phyloP scores from a whole-genome alignment of 2,329 filamentous ascomycete species.

The Thermomyces lanuginosus region DNA sequence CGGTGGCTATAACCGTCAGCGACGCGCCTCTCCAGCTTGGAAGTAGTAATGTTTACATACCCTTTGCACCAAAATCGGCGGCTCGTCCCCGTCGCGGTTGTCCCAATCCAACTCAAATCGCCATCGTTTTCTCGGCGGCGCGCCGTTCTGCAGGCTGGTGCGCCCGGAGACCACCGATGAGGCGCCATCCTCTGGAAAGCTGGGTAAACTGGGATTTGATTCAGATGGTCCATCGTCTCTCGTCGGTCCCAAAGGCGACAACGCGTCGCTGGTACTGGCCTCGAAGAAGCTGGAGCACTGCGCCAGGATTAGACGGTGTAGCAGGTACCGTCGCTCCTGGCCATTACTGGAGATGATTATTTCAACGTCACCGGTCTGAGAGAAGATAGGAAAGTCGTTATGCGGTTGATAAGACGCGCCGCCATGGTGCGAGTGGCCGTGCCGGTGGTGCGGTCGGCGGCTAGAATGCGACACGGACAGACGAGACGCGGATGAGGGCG shows the following conservation, averaged over 20 bases:
- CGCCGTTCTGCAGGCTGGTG: constrained; percentile 22
- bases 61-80: constrained; percentile 77
- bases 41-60: constrained; percentile 28
- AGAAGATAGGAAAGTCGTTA: constrained; percentile 88
- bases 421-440: constrained; percentile 67
- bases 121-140: constrained; percentile 49
- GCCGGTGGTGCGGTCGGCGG: constrained; percentile 53
- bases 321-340: constrained; percentile 66
- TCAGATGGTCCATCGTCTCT: constrained; percentile 29
- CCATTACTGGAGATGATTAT: constrained; percentile 56
- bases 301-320: constrained; percentile 73
- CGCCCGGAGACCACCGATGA: constrained; percentile 22
- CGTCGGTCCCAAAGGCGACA: constrained; percentile 36
- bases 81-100: constrained; percentile 49
- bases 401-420: constrained; percentile 52
- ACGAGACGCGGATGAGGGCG: constrained; percentile 50
- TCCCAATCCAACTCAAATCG: constrained; percentile 75
- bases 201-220: constrained; percentile 20
- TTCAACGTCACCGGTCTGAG: constrained; percentile 82
- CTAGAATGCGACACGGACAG: constrained; percentile 42
- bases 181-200: constrained; percentile 22
- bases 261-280: constrained; percentile 58
- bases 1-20: constrained; percentile 13
- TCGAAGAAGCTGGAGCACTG: constrained; percentile 93
- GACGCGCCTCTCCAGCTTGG: constrained; percentile 6